phyloP scores from a whole-genome alignment of 1,284 basidiomycete genomes.

The Sutorius eximius region DNA sequence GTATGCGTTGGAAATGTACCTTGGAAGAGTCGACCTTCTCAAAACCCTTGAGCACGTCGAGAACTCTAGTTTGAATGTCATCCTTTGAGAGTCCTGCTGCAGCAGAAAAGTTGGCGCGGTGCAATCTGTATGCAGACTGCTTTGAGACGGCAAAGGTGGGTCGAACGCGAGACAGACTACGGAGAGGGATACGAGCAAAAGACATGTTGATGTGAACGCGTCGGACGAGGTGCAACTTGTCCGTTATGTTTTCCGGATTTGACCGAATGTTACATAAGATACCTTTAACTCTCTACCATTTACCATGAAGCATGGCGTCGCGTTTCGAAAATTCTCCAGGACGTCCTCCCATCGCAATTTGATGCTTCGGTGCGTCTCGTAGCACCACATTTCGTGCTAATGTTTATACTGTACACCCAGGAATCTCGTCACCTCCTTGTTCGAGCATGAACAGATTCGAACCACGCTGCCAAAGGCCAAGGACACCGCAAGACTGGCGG shows the following conservation, averaged over 20 bases:
- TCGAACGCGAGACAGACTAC: slow-evolving; percentile 42
- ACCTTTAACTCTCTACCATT: not conserved
- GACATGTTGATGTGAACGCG: slow-evolving; percentile 44
- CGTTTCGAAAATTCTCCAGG: slow-evolving; percentile 85
- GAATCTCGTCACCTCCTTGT: slow-evolving; percentile 92
- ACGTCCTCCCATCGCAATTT: slow-evolving; percentile 85
- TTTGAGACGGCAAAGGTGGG: slow-evolving; percentile 35
- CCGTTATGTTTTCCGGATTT: slow-evolving; percentile 23
- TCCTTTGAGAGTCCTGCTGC: slow-evolving; percentile 73
- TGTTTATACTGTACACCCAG: slow-evolving; percentile 41
- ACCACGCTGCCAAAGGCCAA: slow-evolving; percentile 97
- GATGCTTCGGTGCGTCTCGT: slow-evolving; percentile 71
- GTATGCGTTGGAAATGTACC: slow-evolving; percentile 44
- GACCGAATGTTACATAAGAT: slow-evolving; percentile 18
- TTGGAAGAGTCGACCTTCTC: slow-evolving; percentile 91
- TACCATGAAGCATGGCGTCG: slow-evolving; percentile 87
- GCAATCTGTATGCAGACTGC: slow-evolving; percentile 34
- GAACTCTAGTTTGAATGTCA: slow-evolving; percentile 78
- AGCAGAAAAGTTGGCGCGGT: slow-evolving; percentile 71
- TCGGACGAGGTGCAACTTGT: not conserved
- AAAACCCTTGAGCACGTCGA: slow-evolving; percentile 91
- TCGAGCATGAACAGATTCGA: slow-evolving; percentile 95
- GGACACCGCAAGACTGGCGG: slow-evolving; percentile 87
- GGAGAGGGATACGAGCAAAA: slow-evolving; percentile 49
- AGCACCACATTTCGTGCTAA: not conserved